A percentile compares a stretch with the other conserved stretches of the same genome.
Evolutionary conservation across 1,139 yeast genomes (phyloP).

Genomic region (Suhomyces kunorum): DNA sequence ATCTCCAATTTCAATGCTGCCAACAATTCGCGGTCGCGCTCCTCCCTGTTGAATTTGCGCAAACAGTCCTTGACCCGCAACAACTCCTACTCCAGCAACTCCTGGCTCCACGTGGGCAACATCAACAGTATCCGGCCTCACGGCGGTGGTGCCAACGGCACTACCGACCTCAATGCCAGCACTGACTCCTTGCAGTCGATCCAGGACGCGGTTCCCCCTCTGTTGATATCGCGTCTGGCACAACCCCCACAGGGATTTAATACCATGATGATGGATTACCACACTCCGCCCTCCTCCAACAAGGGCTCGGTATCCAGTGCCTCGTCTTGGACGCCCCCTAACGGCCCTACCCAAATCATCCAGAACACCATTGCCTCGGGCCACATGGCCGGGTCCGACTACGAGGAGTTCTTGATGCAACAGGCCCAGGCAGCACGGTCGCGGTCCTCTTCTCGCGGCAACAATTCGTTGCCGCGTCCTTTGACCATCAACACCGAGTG

Average conservation of each 20-base stretch:
- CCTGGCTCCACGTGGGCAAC: slow-evolving; percentile 52
- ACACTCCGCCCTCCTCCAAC: slow-evolving; percentile 45
- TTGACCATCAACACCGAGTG: slow-evolving; percentile 46
- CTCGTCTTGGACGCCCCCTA: slow-evolving; percentile 18
- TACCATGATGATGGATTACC: slow-evolving; percentile 45
- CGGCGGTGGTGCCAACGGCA: slow-evolving; percentile 22
- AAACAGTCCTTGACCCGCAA: slow-evolving; percentile 50
- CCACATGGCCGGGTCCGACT: slow-evolving; percentile 17
- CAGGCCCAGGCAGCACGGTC: slow-evolving; percentile 26
- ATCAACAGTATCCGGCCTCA: slow-evolving; percentile 37
- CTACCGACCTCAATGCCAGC: slow-evolving; percentile 31
- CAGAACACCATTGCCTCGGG: slow-evolving; percentile 21
- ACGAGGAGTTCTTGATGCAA: slow-evolving; percentile 28
- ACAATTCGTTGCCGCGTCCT: slow-evolving; percentile 33
- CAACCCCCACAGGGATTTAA: too few species aligned
- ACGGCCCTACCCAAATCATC: slow-evolving; percentile 14
- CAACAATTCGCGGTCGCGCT: slow-evolving; percentile 26
- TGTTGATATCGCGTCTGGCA: too few species aligned
- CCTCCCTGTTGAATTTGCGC: slow-evolving; percentile 36
- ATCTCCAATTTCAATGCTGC: slow-evolving; percentile 30
- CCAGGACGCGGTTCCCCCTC: slow-evolving; percentile 50
- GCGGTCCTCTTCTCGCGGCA: slow-evolving; percentile 28
- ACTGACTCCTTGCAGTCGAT: slow-evolving; percentile 48
- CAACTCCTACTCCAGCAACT: slow-evolving; percentile 39
- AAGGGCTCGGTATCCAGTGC: slow-evolving; percentile 35